Conservation (phyloP, 2,329 filamentous ascomycete species). For the Penicillium griseofulvum region DNA sequence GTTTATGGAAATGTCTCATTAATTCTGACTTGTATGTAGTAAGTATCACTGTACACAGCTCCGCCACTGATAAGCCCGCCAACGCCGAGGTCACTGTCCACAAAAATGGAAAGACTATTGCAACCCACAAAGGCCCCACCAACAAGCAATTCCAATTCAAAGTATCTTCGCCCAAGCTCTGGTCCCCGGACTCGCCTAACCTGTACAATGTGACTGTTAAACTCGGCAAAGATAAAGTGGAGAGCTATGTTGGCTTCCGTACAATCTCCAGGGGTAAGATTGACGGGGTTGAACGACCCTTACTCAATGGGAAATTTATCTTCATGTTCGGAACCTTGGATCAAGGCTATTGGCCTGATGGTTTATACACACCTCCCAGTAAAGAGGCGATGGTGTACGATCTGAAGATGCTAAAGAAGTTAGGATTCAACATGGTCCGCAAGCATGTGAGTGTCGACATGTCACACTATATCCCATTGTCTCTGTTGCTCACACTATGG, state of each 20-base stretch:
- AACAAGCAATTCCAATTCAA: slow-evolving; percentile 56
- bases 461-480: neutral
- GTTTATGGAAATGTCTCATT: neutral
- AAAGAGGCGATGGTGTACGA: slow-evolving; percentile 68
- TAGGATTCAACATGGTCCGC: slow-evolving; percentile 69
- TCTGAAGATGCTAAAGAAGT: slow-evolving; percentile 59
- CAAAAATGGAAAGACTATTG: slow-evolving; percentile 43
- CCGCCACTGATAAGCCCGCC: slow-evolving; percentile 32
- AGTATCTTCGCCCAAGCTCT: slow-evolving; percentile 57
- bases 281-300: slow-evolving; percentile 58
- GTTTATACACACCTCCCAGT: slow-evolving; percentile 63
- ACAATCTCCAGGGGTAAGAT: slow-evolving; percentile 59
- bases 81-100: slow-evolving; percentile 41
- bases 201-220: slow-evolving; percentile 64
- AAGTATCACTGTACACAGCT: slow-evolving; percentile 55
- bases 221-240: slow-evolving; percentile 53
- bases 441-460: slow-evolving; percentile 58
- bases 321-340: slow-evolving; percentile 69
- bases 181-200: slow-evolving; percentile 62
- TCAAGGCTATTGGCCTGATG: slow-evolving; percentile 71
- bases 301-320: slow-evolving; percentile 67
- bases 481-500: neutral
- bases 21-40: slow-evolving; percentile 43
- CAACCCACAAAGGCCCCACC: slow-evolving; percentile 45
- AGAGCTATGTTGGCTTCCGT: slow-evolving; percentile 68